These are phyloP conservation scores for Epicoccum sorghinum DNA, from an alignment of 2,329 filamentous ascomycete genomes.

Conservation along the genomic window DNA sequence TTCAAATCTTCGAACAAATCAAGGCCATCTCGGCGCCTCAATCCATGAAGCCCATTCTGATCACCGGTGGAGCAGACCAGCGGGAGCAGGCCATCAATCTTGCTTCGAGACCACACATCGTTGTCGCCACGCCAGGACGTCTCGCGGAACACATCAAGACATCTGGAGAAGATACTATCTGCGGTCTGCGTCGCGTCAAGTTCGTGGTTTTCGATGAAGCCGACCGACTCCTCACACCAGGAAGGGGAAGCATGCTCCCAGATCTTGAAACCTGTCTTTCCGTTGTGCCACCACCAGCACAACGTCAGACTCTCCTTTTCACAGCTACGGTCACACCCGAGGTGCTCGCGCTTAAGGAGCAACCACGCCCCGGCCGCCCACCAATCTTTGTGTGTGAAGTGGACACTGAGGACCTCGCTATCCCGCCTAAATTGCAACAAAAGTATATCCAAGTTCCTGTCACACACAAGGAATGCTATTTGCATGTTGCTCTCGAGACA, in stretches of 20 bases:
- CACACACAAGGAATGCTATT: conserved; percentile 92
- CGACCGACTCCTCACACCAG: conserved; percentile 79
- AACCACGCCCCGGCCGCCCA: conserved; percentile 74
- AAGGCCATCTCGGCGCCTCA: conserved; percentile 89
- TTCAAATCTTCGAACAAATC: conserved; percentile 97
- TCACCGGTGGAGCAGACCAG: conserved; percentile 95
- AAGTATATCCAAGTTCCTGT: conserved; percentile 87
- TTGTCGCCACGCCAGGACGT: conserved; percentile 89
- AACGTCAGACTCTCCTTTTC: conserved; percentile 93
- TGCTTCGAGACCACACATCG: conserved; percentile 80
- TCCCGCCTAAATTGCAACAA: conserved; percentile 81
- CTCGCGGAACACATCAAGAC: conserved; percentile 91
- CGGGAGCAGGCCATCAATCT: conserved; percentile 85
- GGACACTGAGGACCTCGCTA: conserved; percentile 72
- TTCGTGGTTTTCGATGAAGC: conserved; percentile 96
- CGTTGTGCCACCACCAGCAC: conserved; percentile 74
- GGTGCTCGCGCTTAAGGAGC: conserved; percentile 82
- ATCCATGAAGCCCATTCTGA: conserved; percentile 83
- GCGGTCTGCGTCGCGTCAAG: conserved; percentile 76
- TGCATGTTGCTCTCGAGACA: conserved; percentile 86
- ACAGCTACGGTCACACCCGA: conserved; percentile 95
- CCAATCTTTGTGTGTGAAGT: conserved; percentile 90
- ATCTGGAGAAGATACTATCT: conserved; percentile 89
- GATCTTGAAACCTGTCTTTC: conserved; percentile 89
- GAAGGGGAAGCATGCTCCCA: conserved; percentile 86